Conservation (phyloP, 208 protist species). For the Naegleria fowleri region DNA sequence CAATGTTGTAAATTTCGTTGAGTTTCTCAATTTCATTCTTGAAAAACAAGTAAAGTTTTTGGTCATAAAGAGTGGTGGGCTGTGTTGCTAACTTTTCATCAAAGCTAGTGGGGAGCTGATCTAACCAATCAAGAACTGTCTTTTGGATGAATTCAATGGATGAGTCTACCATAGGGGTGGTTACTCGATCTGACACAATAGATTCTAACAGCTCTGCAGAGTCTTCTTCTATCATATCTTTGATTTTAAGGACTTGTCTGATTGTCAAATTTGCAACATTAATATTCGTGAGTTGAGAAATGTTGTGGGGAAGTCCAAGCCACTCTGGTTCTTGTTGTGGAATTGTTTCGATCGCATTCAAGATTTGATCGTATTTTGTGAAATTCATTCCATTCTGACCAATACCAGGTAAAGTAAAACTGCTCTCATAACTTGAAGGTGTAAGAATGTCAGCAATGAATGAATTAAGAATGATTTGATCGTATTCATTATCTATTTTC, state of each 20-base stretch:
- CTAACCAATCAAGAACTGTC: background rate
- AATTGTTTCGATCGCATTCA: constrained; percentile 72
- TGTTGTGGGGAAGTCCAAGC: constrained; percentile 83
- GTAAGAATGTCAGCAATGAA: constrained; percentile 78
- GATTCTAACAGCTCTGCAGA: background rate
- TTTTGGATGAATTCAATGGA: background rate
- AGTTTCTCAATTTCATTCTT: constrained; percentile 70
- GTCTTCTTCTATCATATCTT: background rate
- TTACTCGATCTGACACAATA: background rate
- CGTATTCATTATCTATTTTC: constrained; percentile 92
- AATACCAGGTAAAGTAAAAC: constrained; percentile 45
- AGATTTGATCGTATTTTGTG: constrained; percentile 59
- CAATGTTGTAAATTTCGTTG: constrained; percentile 56
- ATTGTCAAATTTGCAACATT: constrained; percentile 48
- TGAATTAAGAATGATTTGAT: constrained; percentile 81
- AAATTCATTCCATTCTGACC: constrained; percentile 28
- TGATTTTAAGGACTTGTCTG: background rate
- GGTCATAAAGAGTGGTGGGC: constrained; percentile 41
- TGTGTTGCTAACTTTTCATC: background rate
- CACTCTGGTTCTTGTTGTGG: constrained; percentile 77
- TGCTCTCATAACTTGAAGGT: constrained; percentile 56
- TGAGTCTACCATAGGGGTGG: background rate
- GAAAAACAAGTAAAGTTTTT: constrained; percentile 66
- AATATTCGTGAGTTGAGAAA: constrained; percentile 62
- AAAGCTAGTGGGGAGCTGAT: background rate